phyloP scores from a whole-genome alignment of 768 basidiomycete genomes.

The Leccinum sublutescens region DNA sequence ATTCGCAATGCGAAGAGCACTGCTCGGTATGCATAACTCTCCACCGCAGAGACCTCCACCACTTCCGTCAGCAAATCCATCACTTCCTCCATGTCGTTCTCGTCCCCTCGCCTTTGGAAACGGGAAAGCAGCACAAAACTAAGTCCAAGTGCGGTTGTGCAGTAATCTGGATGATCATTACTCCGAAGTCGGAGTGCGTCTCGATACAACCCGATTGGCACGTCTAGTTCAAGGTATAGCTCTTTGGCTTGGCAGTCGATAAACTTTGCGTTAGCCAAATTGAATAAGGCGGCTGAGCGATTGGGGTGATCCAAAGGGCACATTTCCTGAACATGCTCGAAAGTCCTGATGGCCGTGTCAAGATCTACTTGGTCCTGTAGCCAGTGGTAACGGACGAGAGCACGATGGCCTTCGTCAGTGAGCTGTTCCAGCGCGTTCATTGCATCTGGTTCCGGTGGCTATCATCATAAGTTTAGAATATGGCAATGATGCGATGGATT shows the following conservation, averaged over 20 bases:
- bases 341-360: not conserved
- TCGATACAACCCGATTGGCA: not conserved
- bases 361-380: not conserved
- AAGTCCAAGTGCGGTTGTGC: not conserved
- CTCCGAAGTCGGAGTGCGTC: not conserved
- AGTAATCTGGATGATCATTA: not conserved
- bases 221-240: not conserved
- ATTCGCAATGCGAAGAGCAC: not conserved
- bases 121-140: not conserved
- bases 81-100: not conserved
- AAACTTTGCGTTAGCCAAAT: not conserved
- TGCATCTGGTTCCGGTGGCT: not conserved
- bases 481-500: not conserved
- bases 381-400: not conserved
- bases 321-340: not conserved
- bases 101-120: not conserved
- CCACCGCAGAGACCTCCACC: not conserved
- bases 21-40: not conserved
- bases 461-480: not conserved
- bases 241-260: not conserved
- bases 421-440: not conserved
- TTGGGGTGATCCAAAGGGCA: not conserved
- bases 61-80: not conserved
- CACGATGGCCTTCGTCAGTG: not conserved
- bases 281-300: not conserved